These are phyloP conservation scores for Candida michaelii DNA, from an alignment of 805 yeast species.

Conservation along the genomic window DNA sequence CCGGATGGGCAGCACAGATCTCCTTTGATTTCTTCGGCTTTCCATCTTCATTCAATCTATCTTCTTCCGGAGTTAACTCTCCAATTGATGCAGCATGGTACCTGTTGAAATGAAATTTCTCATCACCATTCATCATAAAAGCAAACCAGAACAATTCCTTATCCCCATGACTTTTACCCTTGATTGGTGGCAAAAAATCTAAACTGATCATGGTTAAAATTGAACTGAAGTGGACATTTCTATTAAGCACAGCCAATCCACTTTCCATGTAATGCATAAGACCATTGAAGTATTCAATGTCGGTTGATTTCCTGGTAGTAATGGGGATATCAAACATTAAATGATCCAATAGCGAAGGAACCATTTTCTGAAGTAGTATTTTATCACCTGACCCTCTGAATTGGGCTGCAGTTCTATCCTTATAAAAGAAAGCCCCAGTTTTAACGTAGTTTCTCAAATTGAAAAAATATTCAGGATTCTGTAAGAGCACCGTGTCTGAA, in stretches of 20 bases:
- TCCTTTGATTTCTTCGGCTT: conserved; percentile 21
- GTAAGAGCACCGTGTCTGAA: conserved; percentile 48
- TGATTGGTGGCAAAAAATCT: conserved; percentile 25
- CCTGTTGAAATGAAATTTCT: conserved; percentile 26
- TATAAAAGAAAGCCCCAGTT: conserved; percentile 36
- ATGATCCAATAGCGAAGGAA: conserved; percentile 29
- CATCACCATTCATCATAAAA: conserved; percentile 27
- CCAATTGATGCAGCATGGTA: conserved; percentile 29
- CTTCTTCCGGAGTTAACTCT: conserved; percentile 26
- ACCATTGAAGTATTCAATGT: conserved; percentile 30
- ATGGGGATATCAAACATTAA: conserved; percentile 35
- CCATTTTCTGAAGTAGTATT: conserved; percentile 23
- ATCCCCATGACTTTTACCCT: conserved; percentile 27
- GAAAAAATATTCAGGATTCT: conserved; percentile 29
- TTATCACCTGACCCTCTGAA: conserved; percentile 24
- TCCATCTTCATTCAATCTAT: conserved; percentile 21
- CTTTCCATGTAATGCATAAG: conserved; percentile 41
- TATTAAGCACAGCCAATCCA: conserved; percentile 28
- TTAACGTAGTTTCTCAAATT: conserved; percentile 27
- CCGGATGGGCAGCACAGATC: conserved; percentile 45
- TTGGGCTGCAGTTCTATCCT: conserved; percentile 28
- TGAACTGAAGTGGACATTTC: conserved; percentile 26
- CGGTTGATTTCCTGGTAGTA: conserved; percentile 31
- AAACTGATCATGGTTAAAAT: conserved; percentile 28
- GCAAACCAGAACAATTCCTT: conserved; percentile 34